A percentile compares a stretch with the other conserved stretches of the same genome.
Conservation (phyloP, 1,284 basidiomycete species). For the Ceraceosorus guamensis region DNA sequence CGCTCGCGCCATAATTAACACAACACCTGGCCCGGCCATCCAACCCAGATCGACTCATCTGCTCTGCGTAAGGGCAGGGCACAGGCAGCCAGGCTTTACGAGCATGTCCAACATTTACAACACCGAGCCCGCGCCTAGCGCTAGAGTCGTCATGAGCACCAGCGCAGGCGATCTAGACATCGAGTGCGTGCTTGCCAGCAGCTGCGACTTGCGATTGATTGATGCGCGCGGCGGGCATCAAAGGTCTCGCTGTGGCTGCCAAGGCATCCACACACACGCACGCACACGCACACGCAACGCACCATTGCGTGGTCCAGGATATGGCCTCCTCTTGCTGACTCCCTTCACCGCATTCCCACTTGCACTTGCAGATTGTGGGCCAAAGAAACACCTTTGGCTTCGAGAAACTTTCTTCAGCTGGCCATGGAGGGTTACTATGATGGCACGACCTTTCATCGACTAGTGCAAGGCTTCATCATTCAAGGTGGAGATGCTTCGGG, state of each 20-base stretch:
- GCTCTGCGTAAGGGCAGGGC: too few relatives aligned
- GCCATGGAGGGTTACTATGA: conserved; percentile 96
- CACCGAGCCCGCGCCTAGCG: conserved; percentile 59
- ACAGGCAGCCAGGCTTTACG: too few relatives aligned
- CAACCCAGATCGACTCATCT: too few relatives aligned
- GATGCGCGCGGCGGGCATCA: too few relatives aligned
- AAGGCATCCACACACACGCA: too few relatives aligned
- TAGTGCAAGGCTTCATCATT: conserved; percentile 79
- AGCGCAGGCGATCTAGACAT: conserved; percentile 60
- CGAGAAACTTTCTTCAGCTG: conserved; percentile 81
- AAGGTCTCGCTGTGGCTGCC: too few relatives aligned
- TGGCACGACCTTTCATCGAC: conserved; percentile 81
- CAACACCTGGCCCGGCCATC: too few relatives aligned
- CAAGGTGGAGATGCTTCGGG: conserved; percentile 94
- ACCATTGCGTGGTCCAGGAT: too few relatives aligned
- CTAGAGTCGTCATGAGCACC: conserved; percentile 79
- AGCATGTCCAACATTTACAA: conserved; percentile 34
- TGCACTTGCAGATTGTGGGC: conserved; percentile 73
- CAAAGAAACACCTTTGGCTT: conserved; percentile 88
- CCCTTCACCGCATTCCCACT: too few relatives aligned
- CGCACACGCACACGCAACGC: too few relatives aligned
- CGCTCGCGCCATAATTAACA: too few relatives aligned
- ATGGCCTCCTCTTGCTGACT: too few relatives aligned
- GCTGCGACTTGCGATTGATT: not conserved
- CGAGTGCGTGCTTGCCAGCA: conserved; percentile 53